These are phyloP conservation scores for Xerocomellus intermedius DNA, from an alignment of 768 basidiomycete species.

Conservation along the genomic window DNA sequence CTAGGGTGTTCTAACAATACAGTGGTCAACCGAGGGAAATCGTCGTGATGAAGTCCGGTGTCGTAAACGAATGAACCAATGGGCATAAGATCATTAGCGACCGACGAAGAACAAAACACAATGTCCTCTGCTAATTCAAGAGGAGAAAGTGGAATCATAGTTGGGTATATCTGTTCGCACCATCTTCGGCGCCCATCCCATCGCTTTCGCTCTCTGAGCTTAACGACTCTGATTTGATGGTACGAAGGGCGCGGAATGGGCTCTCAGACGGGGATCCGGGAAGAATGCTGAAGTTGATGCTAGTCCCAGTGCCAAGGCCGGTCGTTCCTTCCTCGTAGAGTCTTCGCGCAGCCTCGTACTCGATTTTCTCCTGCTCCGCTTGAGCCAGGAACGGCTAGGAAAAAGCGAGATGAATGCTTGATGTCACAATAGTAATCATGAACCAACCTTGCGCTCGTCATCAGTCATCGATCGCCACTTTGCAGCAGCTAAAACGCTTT, in stretches of 20 bases:
- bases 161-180: slow-evolving; percentile 37
- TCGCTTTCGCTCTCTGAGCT: slow-evolving; percentile 75
- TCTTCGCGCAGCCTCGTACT: slow-evolving; percentile 83
- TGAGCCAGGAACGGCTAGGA: slow-evolving; percentile 85
- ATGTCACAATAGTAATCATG: slow-evolving; percentile 1
- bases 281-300: slow-evolving; percentile 81
- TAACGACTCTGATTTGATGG: slow-evolving; percentile 58
- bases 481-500: slow-evolving; percentile 89
- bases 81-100: slow-evolving; percentile 33
- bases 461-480: slow-evolving; percentile 94
- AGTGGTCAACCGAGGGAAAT: slow-evolving; percentile 33
- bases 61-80: slow-evolving; percentile 26
- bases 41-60: slow-evolving; percentile 32
- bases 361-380: slow-evolving; percentile 93
- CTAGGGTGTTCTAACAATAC: slow-evolving; percentile 42
- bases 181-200: slow-evolving; percentile 52
- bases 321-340: slow-evolving; percentile 83
- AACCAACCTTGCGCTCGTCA: slow-evolving; percentile 83
- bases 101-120: slow-evolving; percentile 22
- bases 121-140: slow-evolving; percentile 9
- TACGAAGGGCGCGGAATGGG: slow-evolving; percentile 39
- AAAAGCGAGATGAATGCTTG: slow-evolving; percentile 15
- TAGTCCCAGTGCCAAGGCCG: slow-evolving; percentile 60
- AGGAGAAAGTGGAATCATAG: slow-evolving; percentile 28
- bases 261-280: slow-evolving; percentile 60